Evolutionary conservation across 108 stramenopile species (phyloP).

Genomic region (Phaeodactylum tricornutum): DNA sequence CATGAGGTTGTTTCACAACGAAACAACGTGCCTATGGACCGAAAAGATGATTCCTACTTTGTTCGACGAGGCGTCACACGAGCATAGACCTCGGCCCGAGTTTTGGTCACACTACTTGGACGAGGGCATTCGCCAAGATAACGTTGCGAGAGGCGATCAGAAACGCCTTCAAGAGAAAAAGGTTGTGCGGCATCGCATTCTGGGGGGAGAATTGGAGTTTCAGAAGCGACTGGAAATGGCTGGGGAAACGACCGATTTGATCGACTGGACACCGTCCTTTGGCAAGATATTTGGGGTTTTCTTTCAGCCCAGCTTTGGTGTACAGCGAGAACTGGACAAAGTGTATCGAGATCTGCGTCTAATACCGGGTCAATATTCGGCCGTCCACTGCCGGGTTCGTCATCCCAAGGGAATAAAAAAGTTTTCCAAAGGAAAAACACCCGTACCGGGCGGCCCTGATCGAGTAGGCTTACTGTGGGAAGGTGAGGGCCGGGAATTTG

Average conservation of each 20-base stretch:
- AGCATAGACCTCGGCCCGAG: too few relatives aligned
- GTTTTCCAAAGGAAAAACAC: conserved; percentile 5
- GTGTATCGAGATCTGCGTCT: too few relatives aligned
- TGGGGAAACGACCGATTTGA: too few relatives aligned
- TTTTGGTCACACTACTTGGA: too few relatives aligned
- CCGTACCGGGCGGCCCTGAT: conserved; percentile 28
- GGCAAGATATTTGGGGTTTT: conserved; percentile 35
- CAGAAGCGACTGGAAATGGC: too few relatives aligned
- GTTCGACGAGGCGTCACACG: too few relatives aligned
- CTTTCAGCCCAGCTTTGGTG: conserved; percentile 25
- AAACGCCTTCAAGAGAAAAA: too few relatives aligned
- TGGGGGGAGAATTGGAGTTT: conserved; percentile 23
- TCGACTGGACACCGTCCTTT: conserved; percentile 29
- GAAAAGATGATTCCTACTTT: too few relatives aligned
- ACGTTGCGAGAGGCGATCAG: too few relatives aligned
- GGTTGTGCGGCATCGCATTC: conserved; percentile 35
- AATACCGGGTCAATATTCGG: background rate
- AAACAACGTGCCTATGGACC: too few relatives aligned
- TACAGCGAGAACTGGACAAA: conserved; percentile 6
- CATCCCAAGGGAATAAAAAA: conserved; percentile 37
- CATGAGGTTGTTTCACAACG: too few relatives aligned
- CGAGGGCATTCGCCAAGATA: too few relatives aligned
- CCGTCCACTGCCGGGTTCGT: conserved; percentile 50
- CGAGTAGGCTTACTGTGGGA: conserved; percentile 42
- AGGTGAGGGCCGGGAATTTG: conserved; percentile 23